Evolutionary conservation across 2,329 filamentous ascomycete genomes (phyloP), one percentile per base, ranked within the genome.

Genomic region (Aspergillus sp.): DNA sequence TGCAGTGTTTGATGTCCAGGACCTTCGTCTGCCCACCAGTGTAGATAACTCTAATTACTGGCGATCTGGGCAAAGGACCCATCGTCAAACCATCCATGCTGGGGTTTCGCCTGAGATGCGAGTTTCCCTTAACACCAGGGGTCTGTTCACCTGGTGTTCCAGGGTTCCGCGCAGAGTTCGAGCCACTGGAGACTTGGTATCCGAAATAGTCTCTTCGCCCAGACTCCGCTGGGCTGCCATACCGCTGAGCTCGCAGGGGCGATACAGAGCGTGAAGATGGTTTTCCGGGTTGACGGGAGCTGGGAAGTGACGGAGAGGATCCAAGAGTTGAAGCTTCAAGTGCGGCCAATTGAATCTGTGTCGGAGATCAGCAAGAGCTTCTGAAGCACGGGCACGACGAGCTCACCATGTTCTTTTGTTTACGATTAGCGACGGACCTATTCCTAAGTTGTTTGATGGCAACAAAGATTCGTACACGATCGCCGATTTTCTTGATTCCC

Each of bases 401-500:
- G 22, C 71, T 19, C 76, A 94, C 90, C 74, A 91, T 81, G 74
- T 95, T 89, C 52, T 88, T 82, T 73, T 89, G 90, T 70, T 86
- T 88, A 59, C 85, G 82, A 60, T 86, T 88, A 50, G 85, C 81
- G 57, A 86, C 85, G 4, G 85, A 81, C 67, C 83, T 88, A 48
- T 84, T 89, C 55, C 88, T 78, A 48, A 93, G 75, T 67, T 89
- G 87, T 73, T 91, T 91, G 64, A 91, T 90, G 56, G 85, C 84
- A 53, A 90, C 78, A 61, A 89, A 90, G 52, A 98, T 85, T 53
- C 91, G 87, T 32, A 98, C 91, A 46, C 93, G 84, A 68, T 98
- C 93, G 54, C 93, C 93, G 55, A 98, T 88, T 71, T 97, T 98
- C 59, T 95, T 94, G 59, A 98, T 91, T 39, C 93, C 93, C 82